Conservation (phyloP, 192 early-diverging fungal genomes). For the Linnemannia schmuckeri region DNA sequence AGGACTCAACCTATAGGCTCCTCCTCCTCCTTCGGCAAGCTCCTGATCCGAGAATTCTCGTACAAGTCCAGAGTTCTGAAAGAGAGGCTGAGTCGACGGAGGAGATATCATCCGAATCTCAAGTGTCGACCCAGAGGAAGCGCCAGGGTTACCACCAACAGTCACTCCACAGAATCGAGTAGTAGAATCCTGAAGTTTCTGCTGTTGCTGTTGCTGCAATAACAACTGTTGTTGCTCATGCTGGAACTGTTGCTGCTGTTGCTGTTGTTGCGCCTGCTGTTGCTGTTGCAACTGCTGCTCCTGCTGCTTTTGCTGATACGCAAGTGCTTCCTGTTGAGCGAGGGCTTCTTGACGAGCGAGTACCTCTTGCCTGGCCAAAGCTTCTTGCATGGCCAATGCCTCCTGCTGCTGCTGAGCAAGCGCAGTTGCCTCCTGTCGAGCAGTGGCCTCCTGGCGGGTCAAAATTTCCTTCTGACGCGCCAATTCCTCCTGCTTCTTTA, state of each 20-base stretch:
- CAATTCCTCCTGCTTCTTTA: not conserved
- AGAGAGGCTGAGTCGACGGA: not conserved
- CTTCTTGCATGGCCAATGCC: not conserved
- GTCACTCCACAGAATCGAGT: not conserved
- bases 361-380: not conserved
- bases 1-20: not conserved
- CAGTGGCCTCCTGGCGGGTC: not conserved
- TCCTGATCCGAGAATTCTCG: not conserved
- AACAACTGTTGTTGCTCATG: not conserved
- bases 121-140: not conserved
- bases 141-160: not conserved
- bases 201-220: not conserved
- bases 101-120: not conserved
- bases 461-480: not conserved
- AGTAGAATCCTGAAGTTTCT: not conserved
- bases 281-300: not conserved
- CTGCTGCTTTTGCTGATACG: not conserved
- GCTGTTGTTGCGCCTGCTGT: not conserved
- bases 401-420: not conserved
- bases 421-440: not conserved
- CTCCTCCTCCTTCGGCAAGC: not conserved
- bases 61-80: not conserved
- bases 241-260: not conserved
- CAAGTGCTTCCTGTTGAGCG: not conserved
- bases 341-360: not conserved